These are phyloP conservation scores for Leccinum fallax DNA, from an alignment of 1,284 basidiomycete genomes.

Conservation along the genomic window DNA sequence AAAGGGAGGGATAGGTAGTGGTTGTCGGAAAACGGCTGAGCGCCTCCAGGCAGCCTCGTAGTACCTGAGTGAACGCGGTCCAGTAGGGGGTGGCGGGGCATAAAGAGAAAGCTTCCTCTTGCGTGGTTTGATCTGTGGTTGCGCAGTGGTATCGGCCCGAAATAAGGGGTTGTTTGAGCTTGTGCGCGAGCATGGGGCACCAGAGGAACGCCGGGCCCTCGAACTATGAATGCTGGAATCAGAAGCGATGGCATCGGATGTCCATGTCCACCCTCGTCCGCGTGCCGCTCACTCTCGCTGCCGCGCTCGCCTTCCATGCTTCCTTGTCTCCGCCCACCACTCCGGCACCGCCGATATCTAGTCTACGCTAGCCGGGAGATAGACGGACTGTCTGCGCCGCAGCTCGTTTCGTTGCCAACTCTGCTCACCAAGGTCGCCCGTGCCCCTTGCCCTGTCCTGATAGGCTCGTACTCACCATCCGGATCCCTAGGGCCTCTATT, in stretches of 20 bases:
- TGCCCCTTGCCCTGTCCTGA: not conserved
- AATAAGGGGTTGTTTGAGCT: slow-evolving; percentile 17
- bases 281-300: slow-evolving; percentile 20
- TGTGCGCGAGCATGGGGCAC: slow-evolving; percentile 46
- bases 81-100: slow-evolving; percentile 47
- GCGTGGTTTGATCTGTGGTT: slow-evolving; percentile 19
- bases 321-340: slow-evolving; percentile 17
- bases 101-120: slow-evolving; percentile 31
- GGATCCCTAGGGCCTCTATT: slow-evolving; percentile 25
- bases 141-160: slow-evolving; percentile 12
- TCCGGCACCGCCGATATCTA: not conserved
- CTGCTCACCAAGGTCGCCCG: slow-evolving; percentile 20
- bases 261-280: slow-evolving; percentile 12
- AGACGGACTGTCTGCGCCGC: not conserved
- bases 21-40: slow-evolving; percentile 17
- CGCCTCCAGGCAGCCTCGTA: slow-evolving; percentile 59
- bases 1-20: slow-evolving; percentile 17
- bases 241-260: slow-evolving; percentile 13
- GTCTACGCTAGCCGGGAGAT: not conserved
- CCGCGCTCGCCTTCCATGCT: slow-evolving; percentile 27
- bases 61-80: slow-evolving; percentile 49
- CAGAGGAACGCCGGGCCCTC: slow-evolving; percentile 3
- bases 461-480: not conserved
- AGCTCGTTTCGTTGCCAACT: slow-evolving; percentile 8
- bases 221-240: slow-evolving; percentile 9